phyloP scores from a whole-genome alignment of 345 rosid species.

The Citrus inodora region DNA sequence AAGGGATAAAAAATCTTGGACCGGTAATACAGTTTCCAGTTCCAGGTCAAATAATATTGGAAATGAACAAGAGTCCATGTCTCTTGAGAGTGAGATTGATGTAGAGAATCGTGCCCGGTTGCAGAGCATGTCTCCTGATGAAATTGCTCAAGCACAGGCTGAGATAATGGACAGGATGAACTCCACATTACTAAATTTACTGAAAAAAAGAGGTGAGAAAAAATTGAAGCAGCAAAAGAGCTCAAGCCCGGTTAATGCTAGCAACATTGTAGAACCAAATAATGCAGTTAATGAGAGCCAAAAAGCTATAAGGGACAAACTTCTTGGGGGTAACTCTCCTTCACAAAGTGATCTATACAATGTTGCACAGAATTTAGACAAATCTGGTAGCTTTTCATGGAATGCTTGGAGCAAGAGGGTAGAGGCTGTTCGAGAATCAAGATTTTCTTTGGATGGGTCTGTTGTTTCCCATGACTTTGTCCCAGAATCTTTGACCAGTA shows the following conservation, averaged over 20 bases:
- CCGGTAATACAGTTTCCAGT: conserved; percentile 17
- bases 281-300: conserved; percentile 21
- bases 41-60: conserved; percentile 25
- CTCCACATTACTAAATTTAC: conserved; percentile 58
- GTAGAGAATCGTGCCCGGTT: conserved; percentile 63
- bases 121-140: conserved; percentile 65
- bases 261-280: background rate
- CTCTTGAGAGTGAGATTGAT: conserved; percentile 77
- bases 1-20: conserved; percentile 6
- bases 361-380: conserved; percentile 26
- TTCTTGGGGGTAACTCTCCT: conserved; percentile 17
- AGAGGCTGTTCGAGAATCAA: conserved; percentile 62
- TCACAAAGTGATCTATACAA: conserved; percentile 19
- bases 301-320: conserved; percentile 22
- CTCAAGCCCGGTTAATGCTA: conserved; percentile 24
- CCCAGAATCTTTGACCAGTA: conserved; percentile 38
- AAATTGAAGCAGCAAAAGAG: conserved; percentile 49
- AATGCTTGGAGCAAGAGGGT: conserved; percentile 82
- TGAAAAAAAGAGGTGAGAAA: conserved; percentile 59
- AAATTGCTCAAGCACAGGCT: conserved; percentile 74
- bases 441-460: conserved; percentile 78
- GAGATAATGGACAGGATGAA: conserved; percentile 80
- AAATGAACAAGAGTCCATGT: conserved; percentile 31
- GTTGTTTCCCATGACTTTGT: conserved; percentile 41
- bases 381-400: conserved; percentile 48